These are phyloP conservation scores for Maudiozyma barnettii DNA, from an alignment of 805 yeast species.

Conservation along the genomic window DNA sequence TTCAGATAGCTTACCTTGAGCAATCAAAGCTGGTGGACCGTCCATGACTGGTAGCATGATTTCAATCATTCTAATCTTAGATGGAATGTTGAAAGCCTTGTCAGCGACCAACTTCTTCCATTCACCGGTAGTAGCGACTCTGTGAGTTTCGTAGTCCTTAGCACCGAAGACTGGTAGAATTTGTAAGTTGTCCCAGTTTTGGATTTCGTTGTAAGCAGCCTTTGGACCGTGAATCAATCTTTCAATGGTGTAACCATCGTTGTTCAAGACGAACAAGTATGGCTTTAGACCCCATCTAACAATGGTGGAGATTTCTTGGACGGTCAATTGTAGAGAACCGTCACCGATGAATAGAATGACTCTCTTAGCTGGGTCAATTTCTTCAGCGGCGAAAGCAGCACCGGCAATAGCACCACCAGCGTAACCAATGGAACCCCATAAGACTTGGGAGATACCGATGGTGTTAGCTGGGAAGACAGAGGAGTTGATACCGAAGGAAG, in stretches of 20 bases:
- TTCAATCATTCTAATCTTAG: slow-evolving; percentile 47
- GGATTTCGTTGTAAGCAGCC: slow-evolving; percentile 1
- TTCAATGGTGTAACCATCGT: slow-evolving; percentile 3
- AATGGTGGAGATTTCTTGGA: slow-evolving; percentile 2
- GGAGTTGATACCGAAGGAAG: slow-evolving; percentile 3
- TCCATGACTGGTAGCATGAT: slow-evolving; percentile 59
- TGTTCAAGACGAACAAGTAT: slow-evolving; percentile 2
- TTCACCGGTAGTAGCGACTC: slow-evolving; percentile 48
- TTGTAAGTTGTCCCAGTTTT: slow-evolving; percentile 1
- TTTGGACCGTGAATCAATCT: slow-evolving; percentile 3
- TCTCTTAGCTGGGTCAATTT: slow-evolving; percentile 1
- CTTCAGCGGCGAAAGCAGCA: slow-evolving; percentile 3
- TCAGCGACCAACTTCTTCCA: slow-evolving; percentile 41
- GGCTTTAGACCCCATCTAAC: slow-evolving; percentile 2
- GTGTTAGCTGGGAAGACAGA: slow-evolving; percentile 1
- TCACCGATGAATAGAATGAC: slow-evolving; percentile 2
- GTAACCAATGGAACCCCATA: slow-evolving; percentile 3
- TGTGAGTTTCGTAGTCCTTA: slow-evolving; percentile 8
- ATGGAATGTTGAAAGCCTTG: slow-evolving; percentile 33
- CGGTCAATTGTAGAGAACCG: slow-evolving; percentile 2
- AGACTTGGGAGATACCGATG: slow-evolving; percentile 1
- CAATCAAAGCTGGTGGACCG: slow-evolving; percentile 54
- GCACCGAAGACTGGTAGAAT: slow-evolving; percentile 1
- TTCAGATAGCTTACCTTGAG: slow-evolving; percentile 56
- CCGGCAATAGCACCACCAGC: slow-evolving; percentile 2